Evolutionary conservation across 768 basidiomycete genomes (phyloP).

Genomic region (Phaeotremella skinneri): DNA sequence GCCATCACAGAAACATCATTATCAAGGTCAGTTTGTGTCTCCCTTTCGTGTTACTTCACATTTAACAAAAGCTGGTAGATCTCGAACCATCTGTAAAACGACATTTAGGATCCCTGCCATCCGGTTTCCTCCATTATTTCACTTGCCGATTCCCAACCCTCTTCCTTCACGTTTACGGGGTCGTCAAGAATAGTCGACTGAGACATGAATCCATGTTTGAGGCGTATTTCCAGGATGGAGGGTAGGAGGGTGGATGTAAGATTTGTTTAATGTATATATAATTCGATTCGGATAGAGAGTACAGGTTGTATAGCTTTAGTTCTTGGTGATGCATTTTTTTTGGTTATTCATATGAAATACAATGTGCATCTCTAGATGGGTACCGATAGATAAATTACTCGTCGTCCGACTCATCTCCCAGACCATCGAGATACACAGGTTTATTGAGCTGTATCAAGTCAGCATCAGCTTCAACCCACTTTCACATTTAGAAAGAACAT

Average conservation of each 20-base stretch:
- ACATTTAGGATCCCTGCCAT: conserved; percentile 84
- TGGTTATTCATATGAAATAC: no score
- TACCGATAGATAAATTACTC: conserved; percentile 10
- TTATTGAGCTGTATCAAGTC: conserved; percentile 25
- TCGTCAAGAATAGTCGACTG: conserved; percentile 70
- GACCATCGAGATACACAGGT: conserved; percentile 33
- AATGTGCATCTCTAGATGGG: conserved; percentile 7
- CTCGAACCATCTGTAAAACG: conserved; percentile 86
- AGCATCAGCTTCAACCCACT: neutral
- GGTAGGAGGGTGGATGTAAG: neutral
- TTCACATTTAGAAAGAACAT: conserved; percentile 10
- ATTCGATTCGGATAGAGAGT: neutral
- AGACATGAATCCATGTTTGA: conserved; percentile 85
- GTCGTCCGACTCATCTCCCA: conserved; percentile 19
- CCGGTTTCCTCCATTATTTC: conserved; percentile 89
- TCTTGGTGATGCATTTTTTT: no score
- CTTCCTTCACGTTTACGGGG: conserved; percentile 87
- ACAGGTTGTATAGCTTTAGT: neutral
- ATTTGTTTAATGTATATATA: neutral
- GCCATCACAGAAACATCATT: conserved; percentile 86
- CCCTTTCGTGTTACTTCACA: neutral
- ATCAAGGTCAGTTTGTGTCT: conserved; percentile 57
- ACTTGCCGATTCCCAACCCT: conserved; percentile 86
- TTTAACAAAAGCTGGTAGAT: conserved; percentile 54
- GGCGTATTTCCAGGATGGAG: conserved; percentile 62